Evolutionary conservation across 495 filamentous ascomycete genomes (phyloP).

Genomic region (Choiromyces venosus): DNA sequence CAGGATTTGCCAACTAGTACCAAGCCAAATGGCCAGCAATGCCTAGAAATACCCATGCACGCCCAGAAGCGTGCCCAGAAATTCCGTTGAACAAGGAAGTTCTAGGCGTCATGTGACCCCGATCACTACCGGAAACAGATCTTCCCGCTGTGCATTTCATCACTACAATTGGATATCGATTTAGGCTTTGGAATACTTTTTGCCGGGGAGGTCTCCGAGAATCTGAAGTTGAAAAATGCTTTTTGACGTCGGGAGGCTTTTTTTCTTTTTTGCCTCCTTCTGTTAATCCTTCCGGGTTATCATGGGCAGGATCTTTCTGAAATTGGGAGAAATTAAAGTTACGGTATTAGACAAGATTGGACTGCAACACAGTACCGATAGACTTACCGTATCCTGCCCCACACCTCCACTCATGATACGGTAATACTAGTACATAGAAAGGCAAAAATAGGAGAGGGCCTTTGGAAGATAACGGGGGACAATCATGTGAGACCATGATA

Average conservation of each 20-base stretch:
- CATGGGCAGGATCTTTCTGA: background rate
- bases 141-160: background rate
- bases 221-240: slow-evolving; percentile 11
- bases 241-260: background rate
- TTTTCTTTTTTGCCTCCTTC: background rate
- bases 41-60: slow-evolving; percentile 14
- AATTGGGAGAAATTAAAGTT: background rate
- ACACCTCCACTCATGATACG: too few species aligned
- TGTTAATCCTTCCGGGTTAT: background rate
- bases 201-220: slow-evolving; percentile 8
- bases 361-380: background rate
- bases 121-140: slow-evolving; percentile 4
- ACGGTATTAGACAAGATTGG: background rate
- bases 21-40: slow-evolving; percentile 2
- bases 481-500: too few species aligned
- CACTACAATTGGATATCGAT: slow-evolving; percentile 12
- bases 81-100: slow-evolving; percentile 5
- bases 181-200: slow-evolving; percentile 2
- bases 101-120: slow-evolving; percentile 8
- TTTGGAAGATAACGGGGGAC: background rate
- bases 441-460: background rate
- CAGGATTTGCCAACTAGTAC: background rate
- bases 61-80: slow-evolving; percentile 4
- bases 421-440: background rate
- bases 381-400: background rate